phyloP scores from a whole-genome alignment of 73 alveolate genomes.

The Stentor coeruleus region DNA sequence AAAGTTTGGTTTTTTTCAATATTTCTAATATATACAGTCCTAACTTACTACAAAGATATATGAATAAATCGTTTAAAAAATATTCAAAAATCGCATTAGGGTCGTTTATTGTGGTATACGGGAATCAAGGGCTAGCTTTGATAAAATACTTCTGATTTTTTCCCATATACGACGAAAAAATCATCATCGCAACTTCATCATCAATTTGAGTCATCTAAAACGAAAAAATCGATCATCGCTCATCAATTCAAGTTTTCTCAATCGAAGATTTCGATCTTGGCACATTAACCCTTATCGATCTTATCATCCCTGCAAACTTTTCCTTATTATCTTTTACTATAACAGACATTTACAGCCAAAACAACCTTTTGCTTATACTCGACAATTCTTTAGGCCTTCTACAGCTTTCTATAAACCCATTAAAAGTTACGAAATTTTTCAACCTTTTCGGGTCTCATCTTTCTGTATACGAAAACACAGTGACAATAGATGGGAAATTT shows the following conservation, averaged over 20 bases:
- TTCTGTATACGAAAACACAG: not conserved
- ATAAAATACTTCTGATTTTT: not conserved
- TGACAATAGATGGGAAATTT: not conserved
- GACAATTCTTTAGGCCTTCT: not conserved
- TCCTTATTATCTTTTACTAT: not conserved
- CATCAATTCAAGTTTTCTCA: not conserved
- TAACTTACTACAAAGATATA: not conserved
- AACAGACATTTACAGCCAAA: not conserved
- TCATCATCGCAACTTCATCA: not conserved
- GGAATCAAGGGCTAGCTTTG: not conserved
- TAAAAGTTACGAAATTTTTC: no score
- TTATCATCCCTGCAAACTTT: not conserved
- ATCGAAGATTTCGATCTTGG: not conserved
- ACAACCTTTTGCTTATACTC: not conserved
- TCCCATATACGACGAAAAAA: not conserved
- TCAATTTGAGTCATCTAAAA: not conserved
- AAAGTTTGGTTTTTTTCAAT: not conserved
- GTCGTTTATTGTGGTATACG: not conserved
- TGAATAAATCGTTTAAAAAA: not conserved
- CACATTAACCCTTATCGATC: not conserved
- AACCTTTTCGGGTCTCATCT: not conserved
- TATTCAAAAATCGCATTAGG: not conserved
- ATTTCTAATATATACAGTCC: not conserved
- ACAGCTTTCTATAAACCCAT: not conserved
- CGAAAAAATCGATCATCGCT: not conserved